Evolutionary conservation across 768 basidiomycete species (phyloP).

Genomic region (Pleurotus ostreatus): DNA sequence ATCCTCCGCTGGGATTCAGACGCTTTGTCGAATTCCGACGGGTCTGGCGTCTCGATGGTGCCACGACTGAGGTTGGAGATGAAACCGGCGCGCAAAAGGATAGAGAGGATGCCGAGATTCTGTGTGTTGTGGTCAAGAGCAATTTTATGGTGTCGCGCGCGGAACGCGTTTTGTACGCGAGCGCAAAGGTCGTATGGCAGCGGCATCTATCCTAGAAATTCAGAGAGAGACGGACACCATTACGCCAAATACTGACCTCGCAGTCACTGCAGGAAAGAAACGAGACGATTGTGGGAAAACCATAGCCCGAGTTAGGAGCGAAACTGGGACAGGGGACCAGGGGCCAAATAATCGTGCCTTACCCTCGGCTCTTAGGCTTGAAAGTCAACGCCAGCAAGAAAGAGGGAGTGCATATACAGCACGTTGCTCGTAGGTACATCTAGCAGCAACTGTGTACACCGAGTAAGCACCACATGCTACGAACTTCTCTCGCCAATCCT

Average conservation of each 20-base stretch:
- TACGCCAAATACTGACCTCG: too few species aligned
- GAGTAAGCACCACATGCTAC: not conserved
- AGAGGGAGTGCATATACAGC: too few species aligned
- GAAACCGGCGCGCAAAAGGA: slow-evolving; percentile 90
- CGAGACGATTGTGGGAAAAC: too few species aligned
- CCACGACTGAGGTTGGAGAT: slow-evolving; percentile 81
- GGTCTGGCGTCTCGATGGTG: slow-evolving; percentile 60
- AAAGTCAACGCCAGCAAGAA: too few species aligned
- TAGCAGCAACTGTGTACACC: too few species aligned
- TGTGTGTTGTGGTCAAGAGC: slow-evolving; percentile 81
- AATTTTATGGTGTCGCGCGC: slow-evolving; percentile 75
- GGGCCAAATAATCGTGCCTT: too few species aligned
- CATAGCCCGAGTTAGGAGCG: too few species aligned
- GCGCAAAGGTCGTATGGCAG: slow-evolving; percentile 86
- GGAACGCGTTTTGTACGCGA: slow-evolving; percentile 89
- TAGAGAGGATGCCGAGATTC: slow-evolving; percentile 87
- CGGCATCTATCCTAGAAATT: slow-evolving; percentile 25
- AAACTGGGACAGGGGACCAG: too few species aligned
- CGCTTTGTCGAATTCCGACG: slow-evolving; percentile 53
- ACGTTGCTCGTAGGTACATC: too few species aligned
- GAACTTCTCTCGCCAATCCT: not conserved
- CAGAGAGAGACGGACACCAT: not conserved
- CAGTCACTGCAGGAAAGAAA: too few species aligned
- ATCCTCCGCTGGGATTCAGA: slow-evolving; percentile 71
- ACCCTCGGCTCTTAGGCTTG: too few species aligned